phyloP scores from a whole-genome alignment of 164 flowering plant genomes.

The Nymphaea colorata region DNA sequence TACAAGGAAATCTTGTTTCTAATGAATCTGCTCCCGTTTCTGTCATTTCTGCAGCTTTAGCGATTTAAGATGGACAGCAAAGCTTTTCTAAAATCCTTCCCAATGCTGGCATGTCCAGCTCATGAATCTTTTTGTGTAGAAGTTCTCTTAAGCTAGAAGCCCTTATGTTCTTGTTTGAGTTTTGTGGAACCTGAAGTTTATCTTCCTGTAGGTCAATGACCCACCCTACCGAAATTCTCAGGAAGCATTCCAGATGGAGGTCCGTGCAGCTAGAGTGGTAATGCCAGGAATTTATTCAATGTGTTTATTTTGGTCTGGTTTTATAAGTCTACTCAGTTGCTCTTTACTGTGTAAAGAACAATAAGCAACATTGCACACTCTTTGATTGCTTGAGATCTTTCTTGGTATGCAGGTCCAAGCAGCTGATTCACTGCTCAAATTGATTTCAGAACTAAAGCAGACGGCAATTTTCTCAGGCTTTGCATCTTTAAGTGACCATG shows the following conservation, averaged over 20 bases:
- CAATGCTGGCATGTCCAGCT: too few species aligned
- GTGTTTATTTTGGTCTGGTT: neutral
- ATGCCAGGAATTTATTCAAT: neutral
- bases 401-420: conserved; percentile 60
- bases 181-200: neutral
- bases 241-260: conserved; percentile 94
- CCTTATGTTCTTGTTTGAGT: too few species aligned
- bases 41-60: too few species aligned
- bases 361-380: too few species aligned
- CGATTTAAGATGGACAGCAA: too few species aligned
- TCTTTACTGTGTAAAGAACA: too few species aligned
- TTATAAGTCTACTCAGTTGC: neutral
- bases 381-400: neutral
- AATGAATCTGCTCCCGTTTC: too few species aligned
- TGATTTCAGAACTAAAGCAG: conserved; percentile 94
- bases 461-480: conserved; percentile 93
- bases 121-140: too few species aligned
- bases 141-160: too few species aligned
- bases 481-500: conserved; percentile 90
- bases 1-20: too few species aligned
- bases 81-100: too few species aligned
- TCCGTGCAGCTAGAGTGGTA: conserved; percentile 91
- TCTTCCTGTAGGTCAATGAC: conserved; percentile 55
- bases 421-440: conserved; percentile 80
- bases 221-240: conserved; percentile 83